phyloP scores from a whole-genome alignment of 148 eudicot genomes.

The Rhododendron mucronatum region DNA sequence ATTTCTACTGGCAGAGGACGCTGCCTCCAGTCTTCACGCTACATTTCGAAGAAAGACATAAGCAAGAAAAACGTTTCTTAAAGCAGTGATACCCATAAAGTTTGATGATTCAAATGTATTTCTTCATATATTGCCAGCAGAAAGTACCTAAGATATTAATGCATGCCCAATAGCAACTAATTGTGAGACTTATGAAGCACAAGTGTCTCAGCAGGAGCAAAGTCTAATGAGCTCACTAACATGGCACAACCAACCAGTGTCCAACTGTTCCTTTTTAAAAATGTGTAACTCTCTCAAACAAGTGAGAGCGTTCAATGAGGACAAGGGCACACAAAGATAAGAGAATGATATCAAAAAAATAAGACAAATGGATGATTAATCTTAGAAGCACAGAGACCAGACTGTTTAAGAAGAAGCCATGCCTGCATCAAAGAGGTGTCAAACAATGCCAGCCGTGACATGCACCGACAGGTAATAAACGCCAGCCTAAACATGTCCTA shows the following conservation, averaged over 20 bases:
- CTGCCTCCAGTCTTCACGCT: constrained; percentile 99
- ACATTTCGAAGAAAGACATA: constrained; percentile 11
- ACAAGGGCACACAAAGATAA: background rate
- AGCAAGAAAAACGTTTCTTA: background rate
- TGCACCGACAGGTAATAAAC: background rate
- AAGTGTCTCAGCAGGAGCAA: background rate
- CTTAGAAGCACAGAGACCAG: background rate
- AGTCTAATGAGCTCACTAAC: background rate
- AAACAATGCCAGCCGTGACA: background rate
- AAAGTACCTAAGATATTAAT: background rate
- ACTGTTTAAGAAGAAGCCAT: background rate
- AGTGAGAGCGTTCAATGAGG: background rate
- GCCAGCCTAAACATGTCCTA: background rate
- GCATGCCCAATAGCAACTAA: background rate
- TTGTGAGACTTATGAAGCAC: background rate
- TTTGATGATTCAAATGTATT: background rate
- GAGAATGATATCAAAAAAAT: background rate
- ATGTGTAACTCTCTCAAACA: background rate
- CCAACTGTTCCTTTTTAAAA: background rate
- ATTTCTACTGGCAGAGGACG: constrained; percentile 83
- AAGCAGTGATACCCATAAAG: background rate
- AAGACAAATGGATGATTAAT: background rate
- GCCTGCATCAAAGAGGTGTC: background rate
- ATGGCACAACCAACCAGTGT: no score
- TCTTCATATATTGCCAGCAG: background rate